These are phyloP conservation scores for Claviceps pusilla DNA, from an alignment of 2,329 filamentous ascomycete genomes.

Conservation along the genomic window DNA sequence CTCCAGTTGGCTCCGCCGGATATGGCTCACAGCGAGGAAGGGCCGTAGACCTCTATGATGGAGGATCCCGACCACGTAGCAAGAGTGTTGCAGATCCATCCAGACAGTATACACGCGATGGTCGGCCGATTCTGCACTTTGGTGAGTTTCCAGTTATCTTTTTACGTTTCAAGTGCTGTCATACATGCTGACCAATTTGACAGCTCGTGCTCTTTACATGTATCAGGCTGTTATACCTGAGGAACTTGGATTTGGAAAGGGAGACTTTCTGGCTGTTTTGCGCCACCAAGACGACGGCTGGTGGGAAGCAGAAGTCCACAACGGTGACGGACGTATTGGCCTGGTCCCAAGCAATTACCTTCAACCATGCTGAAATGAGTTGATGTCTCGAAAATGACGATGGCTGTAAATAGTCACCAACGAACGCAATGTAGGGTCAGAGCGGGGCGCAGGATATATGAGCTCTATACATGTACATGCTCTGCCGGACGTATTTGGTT, in stretches of 20 bases:
- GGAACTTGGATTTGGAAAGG: constrained; percentile 83
- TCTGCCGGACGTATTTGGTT: not conserved
- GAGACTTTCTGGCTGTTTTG: constrained; percentile 76
- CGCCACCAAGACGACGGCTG: constrained; percentile 93
- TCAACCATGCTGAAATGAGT: constrained; percentile 28
- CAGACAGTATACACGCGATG: constrained; percentile 73
- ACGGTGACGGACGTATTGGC: constrained; percentile 42
- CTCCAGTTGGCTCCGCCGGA: constrained; percentile 37
- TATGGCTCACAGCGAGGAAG: constrained; percentile 43
- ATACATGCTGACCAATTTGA: not conserved
- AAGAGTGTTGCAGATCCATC: constrained; percentile 74
- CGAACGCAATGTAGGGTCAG: not conserved
- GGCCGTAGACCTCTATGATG: constrained; percentile 43
- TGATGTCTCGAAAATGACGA: not conserved
- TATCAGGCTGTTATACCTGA: constrained; percentile 92
- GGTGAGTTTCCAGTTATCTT: constrained; percentile 46
- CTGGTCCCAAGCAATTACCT: constrained; percentile 57
- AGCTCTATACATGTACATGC: constrained; percentile 1
- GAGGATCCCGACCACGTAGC: constrained; percentile 45
- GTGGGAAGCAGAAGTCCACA: constrained; percentile 95
- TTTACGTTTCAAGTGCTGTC: constrained; percentile 6
- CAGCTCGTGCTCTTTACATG: constrained; percentile 85
- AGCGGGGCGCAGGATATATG: not conserved
- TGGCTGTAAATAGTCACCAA: constrained; percentile 1
- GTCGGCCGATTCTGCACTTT: constrained; percentile 78